Evolutionary conservation across 2,329 filamentous ascomycete species (phyloP), one percentile per base, ranked within the genome.

Genomic region (Diplocarpon mali): DNA sequence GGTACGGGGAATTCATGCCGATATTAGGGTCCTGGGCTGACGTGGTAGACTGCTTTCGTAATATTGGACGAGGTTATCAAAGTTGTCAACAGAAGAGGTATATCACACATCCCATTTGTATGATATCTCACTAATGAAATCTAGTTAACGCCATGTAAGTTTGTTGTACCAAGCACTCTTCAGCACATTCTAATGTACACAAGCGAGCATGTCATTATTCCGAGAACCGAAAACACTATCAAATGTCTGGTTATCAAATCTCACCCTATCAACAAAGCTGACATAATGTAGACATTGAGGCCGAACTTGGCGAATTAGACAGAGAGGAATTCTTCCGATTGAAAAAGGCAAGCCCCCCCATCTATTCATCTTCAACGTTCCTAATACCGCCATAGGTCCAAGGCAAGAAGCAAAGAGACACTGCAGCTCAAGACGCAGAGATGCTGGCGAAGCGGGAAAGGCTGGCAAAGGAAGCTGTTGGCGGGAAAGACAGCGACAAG

Each of bases 31-130:
- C n/a, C 29, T 12, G 38, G 32, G 42, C 43, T 56, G 40, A 51
- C 34, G 29, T 31, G 15, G 24, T 57, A 82, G 77, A 98, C 92
- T 53, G 92, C 92, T 5, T 98, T 98, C 64, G 87, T 98, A 38
- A 96, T 96, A 53, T 67, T 98, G 49, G 92, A 98, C 63, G 92
- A 98, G 67, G 92, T 98, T 46, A 98, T 98, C 69, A 98, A 98
- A 70, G 88, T 96, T 20, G 92, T 98, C 44, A 98, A 98, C 65
- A 79, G 92, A 61, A 83, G 92, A 85, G 83, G 83, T 85, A 66
- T 63, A 71, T 62, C 38, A 3, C 38, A 10, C 15, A 34, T n/a
- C 35, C 34, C 2, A 13, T 27, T 20, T 24, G 9, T 29, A 9
- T n/a, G 44, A 41, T 48, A 56, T 11, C 64, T 49, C 38, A 29